These are phyloP conservation scores for Alloascoidea africana DNA, from an alignment of 805 yeast species.

Conservation along the genomic window DNA sequence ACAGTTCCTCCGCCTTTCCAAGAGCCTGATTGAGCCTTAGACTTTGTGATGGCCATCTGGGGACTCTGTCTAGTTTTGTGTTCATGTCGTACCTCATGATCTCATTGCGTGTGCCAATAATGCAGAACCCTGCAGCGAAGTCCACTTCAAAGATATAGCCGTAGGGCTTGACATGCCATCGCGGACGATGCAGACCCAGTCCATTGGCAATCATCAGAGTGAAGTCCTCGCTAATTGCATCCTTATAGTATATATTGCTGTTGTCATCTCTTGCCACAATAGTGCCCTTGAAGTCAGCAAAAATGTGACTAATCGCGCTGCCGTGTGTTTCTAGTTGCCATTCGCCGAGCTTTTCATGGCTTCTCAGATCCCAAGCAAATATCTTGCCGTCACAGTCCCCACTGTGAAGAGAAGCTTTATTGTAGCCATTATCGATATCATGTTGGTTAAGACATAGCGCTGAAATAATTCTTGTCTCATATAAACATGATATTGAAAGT, in stretches of 20 bases:
- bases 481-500: no score
- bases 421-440: not conserved
- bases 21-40: not conserved
- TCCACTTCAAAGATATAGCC: not conserved
- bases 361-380: not conserved
- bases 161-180: no score
- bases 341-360: not conserved
- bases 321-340: not conserved
- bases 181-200: not conserved
- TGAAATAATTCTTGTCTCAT: not conserved
- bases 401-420: not conserved
- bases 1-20: no score
- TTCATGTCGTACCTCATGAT: not conserved
- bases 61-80: no score
- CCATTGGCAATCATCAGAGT: not conserved
- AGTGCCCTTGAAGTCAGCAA: constrained; percentile 1
- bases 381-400: not conserved
- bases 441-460: not conserved
- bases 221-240: not conserved
- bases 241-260: not conserved
- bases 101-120: not conserved
- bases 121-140: not conserved
- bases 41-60: not conserved
- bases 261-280: not conserved
- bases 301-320: not conserved